Conservation (phyloP, 306 rosid species). For the Cyamopsis tetragonoloba region DNA sequence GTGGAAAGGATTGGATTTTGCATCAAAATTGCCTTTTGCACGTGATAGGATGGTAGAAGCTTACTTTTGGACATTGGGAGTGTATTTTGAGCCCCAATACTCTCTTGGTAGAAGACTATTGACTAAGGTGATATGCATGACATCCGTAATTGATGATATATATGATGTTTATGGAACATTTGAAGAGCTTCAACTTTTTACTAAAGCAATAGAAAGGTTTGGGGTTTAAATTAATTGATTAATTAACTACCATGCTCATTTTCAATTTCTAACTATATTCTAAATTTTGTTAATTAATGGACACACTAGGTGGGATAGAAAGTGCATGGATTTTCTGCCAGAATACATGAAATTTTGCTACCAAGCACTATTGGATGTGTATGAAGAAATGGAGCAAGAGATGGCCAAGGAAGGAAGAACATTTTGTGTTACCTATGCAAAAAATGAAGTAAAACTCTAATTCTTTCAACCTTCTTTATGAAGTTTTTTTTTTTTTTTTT, state of each 20-base stretch:
- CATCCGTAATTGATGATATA: conserved; percentile 31
- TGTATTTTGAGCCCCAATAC: conserved; percentile 27
- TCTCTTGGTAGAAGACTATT: conserved; percentile 4
- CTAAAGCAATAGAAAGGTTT: conserved; percentile 40
- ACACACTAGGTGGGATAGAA: neutral
- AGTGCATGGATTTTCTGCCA: neutral
- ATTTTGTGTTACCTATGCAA: conserved; percentile 12
- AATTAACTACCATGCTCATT: too few relatives aligned
- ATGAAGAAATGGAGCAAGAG: conserved; percentile 22
- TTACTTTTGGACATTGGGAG: conserved; percentile 36
- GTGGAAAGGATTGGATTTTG: neutral
- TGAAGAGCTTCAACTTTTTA: conserved; percentile 37
- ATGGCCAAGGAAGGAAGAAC: conserved; percentile 8
- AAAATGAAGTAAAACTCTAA: conserved; percentile 14
- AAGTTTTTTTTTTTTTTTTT: neutral
- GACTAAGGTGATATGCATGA: conserved; percentile 2
- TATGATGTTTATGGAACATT: conserved; percentile 44
- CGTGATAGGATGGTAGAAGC: conserved; percentile 23
- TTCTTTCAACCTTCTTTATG: neutral
- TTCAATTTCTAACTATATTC: neutral
- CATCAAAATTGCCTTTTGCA: neutral
- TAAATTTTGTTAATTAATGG: neutral
- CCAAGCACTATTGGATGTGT: conserved; percentile 9
- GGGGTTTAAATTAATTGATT: neutral
- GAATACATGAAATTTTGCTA: neutral